Conservation (phyloP, 176 grass and related monocot species). For the Canna indica region DNA sequence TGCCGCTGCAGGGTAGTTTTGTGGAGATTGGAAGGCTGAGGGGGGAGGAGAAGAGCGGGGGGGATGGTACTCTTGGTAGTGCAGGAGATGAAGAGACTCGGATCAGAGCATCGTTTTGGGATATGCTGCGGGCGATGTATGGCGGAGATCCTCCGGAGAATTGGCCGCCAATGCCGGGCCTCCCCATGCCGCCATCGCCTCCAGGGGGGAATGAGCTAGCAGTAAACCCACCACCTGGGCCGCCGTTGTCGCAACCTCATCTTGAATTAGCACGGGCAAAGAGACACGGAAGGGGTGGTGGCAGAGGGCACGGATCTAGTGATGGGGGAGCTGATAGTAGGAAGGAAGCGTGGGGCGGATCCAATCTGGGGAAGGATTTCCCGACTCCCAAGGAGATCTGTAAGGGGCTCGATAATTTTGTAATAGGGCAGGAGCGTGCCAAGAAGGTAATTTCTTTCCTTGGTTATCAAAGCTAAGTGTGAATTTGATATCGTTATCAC, state of each 20-base stretch:
- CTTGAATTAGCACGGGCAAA: slow-evolving; percentile 4
- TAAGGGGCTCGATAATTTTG: slow-evolving; percentile 70
- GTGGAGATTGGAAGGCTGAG: slow-evolving; percentile 40
- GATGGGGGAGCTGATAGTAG: slow-evolving; percentile 11
- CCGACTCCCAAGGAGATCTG: slow-evolving; percentile 93
- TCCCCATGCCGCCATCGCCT: slow-evolving; percentile 15
- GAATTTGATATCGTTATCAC: slow-evolving; percentile 14
- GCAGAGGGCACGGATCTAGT: slow-evolving; percentile 8
- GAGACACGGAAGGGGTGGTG: neutral
- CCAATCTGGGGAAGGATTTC: slow-evolving; percentile 64
- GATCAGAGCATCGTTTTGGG: slow-evolving; percentile 36
- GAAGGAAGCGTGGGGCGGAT: slow-evolving; percentile 77
- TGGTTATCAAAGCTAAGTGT: neutral
- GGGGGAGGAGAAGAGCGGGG: slow-evolving; percentile 14
- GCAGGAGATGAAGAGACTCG: slow-evolving; percentile 26
- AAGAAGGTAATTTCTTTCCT: slow-evolving; percentile 54
- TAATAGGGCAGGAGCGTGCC: slow-evolving; percentile 75
- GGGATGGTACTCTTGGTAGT: neutral
- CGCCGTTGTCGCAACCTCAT: slow-evolving; percentile 13
- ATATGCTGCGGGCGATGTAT: slow-evolving; percentile 13
- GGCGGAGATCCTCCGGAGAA: slow-evolving; percentile 35
- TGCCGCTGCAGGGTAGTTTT: slow-evolving; percentile 55
- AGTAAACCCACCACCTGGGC: slow-evolving; percentile 6
- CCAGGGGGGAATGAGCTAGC: slow-evolving; percentile 9
- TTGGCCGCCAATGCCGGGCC: slow-evolving; percentile 28